A percentile compares a stretch with the other conserved stretches of the same genome.
Evolutionary conservation across 371 early-diverging fungal species (phyloP).

Genomic region (Mortierella sp.): DNA sequence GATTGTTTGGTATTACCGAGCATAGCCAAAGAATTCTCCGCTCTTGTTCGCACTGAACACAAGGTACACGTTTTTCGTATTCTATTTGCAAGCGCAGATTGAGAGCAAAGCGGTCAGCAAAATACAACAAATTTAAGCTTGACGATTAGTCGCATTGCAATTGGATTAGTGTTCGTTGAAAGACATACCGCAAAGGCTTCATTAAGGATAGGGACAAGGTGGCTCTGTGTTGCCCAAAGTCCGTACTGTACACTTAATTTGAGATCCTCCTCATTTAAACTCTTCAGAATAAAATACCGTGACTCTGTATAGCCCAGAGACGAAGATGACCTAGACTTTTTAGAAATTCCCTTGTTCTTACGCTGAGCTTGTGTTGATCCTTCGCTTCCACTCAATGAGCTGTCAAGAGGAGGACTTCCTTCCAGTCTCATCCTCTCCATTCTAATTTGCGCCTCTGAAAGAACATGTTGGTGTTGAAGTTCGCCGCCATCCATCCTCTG

Average conservation of each 20-base stretch:
- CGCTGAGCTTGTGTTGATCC: slow-evolving; percentile 13
- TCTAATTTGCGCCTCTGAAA: slow-evolving; percentile 28
- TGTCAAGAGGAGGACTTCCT: slow-evolving; percentile 30
- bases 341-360: slow-evolving; percentile 16
- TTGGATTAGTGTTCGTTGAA: not conserved
- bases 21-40: slow-evolving; percentile 69
- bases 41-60: slow-evolving; percentile 69
- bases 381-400: slow-evolving; percentile 35
- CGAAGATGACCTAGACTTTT: slow-evolving; percentile 43
- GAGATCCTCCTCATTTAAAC: slow-evolving; percentile 64
- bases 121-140: slow-evolving; percentile 8
- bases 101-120: not conserved
- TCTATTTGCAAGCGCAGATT: slow-evolving; percentile 30
- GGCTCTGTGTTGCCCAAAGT: slow-evolving; percentile 67
- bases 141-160: not conserved
- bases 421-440: slow-evolving; percentile 42
- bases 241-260: slow-evolving; percentile 61
- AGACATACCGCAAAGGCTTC: slow-evolving; percentile 61
- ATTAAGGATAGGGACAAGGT: slow-evolving; percentile 63
- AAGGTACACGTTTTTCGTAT: slow-evolving; percentile 62
- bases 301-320: slow-evolving; percentile 38
- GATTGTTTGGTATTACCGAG: slow-evolving; percentile 44
- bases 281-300: slow-evolving; percentile 65
- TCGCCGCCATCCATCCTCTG: slow-evolving; percentile 12
- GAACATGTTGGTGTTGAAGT: slow-evolving; percentile 4